These are phyloP conservation scores for Schizosaccharomyces lindneri DNA, from an alignment of 805 yeast genomes.

Conservation along the genomic window DNA sequence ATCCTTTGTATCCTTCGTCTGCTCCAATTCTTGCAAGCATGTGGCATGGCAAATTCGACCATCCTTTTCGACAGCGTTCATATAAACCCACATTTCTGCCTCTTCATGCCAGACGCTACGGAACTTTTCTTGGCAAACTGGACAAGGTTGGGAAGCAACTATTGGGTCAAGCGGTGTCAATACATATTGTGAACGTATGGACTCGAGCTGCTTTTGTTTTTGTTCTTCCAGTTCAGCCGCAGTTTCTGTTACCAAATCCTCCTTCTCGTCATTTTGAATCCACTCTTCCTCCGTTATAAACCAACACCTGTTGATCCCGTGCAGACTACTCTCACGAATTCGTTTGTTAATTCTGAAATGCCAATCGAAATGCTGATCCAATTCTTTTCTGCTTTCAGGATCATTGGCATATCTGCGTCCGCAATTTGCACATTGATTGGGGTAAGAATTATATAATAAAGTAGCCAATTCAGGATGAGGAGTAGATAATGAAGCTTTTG, in stretches of 20 bases:
- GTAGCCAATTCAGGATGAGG: constrained; percentile 15
- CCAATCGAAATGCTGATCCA: constrained; percentile 72
- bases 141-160: constrained; percentile 35
- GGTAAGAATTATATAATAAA: constrained; percentile 29
- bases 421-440: constrained; percentile 70
- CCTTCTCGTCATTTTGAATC: constrained; percentile 6
- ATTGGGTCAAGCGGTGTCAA: constrained; percentile 39
- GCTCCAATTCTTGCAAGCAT: constrained; percentile 30
- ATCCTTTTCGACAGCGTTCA: constrained; percentile 29
- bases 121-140: constrained; percentile 43
- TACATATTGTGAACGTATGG: constrained; percentile 23
- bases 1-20: neutral
- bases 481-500: constrained; percentile 3
- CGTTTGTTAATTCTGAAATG: constrained; percentile 79
- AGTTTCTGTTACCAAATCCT: constrained; percentile 4
- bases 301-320: constrained; percentile 56
- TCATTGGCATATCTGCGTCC: constrained; percentile 59
- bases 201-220: constrained; percentile 6
- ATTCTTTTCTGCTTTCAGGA: constrained; percentile 25
- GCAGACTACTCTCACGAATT: constrained; percentile 23
- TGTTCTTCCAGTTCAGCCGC: constrained; percentile 4
- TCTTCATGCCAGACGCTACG: constrained; percentile 47
- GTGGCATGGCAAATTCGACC: constrained; percentile 35
- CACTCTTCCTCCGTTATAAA: constrained; percentile 48
- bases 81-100: constrained; percentile 64